Evolutionary conservation across 345 rosid species (phyloP).

Genomic region (Citrus mangshanensis): DNA sequence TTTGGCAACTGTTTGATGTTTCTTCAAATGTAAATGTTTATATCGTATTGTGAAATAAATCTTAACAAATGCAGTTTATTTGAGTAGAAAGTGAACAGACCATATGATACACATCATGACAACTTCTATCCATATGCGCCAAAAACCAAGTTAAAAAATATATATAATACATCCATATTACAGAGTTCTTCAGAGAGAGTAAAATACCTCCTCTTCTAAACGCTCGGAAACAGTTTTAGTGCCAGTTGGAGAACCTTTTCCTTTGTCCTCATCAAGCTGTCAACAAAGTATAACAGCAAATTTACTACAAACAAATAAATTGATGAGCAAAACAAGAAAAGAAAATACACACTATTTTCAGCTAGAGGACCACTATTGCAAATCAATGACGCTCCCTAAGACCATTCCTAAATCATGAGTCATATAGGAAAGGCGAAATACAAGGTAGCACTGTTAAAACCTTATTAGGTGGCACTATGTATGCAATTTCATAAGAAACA

Average conservation of each 20-base stretch:
- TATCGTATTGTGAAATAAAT: background rate
- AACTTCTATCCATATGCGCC: background rate
- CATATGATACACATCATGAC: background rate
- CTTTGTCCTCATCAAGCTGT: slow-evolving; percentile 78
- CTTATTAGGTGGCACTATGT: slow-evolving; percentile 88
- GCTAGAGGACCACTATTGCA: slow-evolving; percentile 11
- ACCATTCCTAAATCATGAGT: background rate
- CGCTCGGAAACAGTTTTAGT: slow-evolving; percentile 66
- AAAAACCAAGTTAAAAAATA: background rate
- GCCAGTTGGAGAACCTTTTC: slow-evolving; percentile 52
- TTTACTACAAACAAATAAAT: background rate
- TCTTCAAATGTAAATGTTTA: background rate
- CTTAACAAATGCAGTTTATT: background rate
- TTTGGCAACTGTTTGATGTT: background rate
- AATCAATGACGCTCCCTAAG: background rate
- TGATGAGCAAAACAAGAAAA: background rate
- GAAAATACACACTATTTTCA: slow-evolving; percentile 2
- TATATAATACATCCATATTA: background rate
- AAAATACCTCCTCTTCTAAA: slow-evolving; percentile 75
- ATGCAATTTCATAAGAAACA: slow-evolving; percentile 59
- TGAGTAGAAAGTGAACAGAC: background rate
- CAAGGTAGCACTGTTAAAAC: slow-evolving; percentile 29
- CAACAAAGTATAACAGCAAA: slow-evolving; percentile 7
- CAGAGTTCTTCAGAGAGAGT: slow-evolving; percentile 1
- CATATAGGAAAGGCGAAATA: background rate